Evolutionary conservation across 2,329 filamentous ascomycete genomes (phyloP).

Genomic region (Cercospora zeina): DNA sequence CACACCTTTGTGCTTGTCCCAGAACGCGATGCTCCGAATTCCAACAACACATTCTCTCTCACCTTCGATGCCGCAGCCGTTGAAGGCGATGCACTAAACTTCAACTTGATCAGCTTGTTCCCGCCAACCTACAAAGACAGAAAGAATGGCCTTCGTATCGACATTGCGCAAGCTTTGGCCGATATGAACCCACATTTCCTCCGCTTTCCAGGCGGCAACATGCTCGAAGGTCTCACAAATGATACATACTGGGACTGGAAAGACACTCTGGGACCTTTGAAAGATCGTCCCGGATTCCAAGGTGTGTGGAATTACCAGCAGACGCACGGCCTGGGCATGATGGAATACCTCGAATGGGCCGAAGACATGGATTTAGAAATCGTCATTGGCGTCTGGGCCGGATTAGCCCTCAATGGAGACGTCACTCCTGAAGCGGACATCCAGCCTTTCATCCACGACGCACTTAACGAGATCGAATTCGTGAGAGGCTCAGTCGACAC

Average conservation of each 20-base stretch:
- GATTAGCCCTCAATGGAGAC: conserved; percentile 56
- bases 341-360: conserved; percentile 62
- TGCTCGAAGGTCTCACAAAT: conserved; percentile 50
- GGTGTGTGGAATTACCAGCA: conserved; percentile 62
- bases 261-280: conserved; percentile 56
- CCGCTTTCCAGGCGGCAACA: conserved; percentile 63
- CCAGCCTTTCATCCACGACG: conserved; percentile 54
- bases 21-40: conserved; percentile 43
- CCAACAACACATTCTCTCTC: conserved; percentile 55
- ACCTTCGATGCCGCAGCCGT: conserved; percentile 44
- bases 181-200: conserved; percentile 50
- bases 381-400: conserved; percentile 60
- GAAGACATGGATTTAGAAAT: conserved; percentile 50
- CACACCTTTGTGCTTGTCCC: conserved; percentile 38
- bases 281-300: conserved; percentile 55
- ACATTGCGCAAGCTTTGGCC: conserved; percentile 48
- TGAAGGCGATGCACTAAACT: conserved; percentile 47
- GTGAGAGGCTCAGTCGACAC: conserved; percentile 56
- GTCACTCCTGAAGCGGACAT: conserved; percentile 53
- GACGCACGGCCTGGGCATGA: conserved; percentile 61
- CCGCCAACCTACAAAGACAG: conserved; percentile 57
- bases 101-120: conserved; percentile 57
- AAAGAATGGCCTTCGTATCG: conserved; percentile 53
- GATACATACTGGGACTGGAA: conserved; percentile 50
- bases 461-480: conserved; percentile 65